Percentiles rank a stretch among this genome's conserved stretches.
phyloP scores from a whole-genome alignment of 2,329 filamentous ascomycete species.

The Stemphylium vesicarium region DNA sequence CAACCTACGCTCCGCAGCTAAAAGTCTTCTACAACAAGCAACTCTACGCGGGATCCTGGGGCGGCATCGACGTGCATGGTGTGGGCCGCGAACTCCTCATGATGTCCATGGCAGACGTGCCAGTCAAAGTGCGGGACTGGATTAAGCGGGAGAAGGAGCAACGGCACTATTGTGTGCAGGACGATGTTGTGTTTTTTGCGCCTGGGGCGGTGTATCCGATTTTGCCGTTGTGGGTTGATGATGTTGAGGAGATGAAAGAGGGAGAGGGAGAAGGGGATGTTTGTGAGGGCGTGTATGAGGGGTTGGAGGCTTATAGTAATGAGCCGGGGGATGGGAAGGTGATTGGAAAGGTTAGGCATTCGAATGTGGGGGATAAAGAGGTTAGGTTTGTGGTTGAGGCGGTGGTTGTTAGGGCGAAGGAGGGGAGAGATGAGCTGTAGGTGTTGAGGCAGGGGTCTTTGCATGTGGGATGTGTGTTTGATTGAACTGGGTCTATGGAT shows the following conservation, averaged over 20 bases:
- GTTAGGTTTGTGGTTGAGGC: conserved; percentile 43
- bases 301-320: conserved; percentile 40
- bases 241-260: conserved; percentile 13
- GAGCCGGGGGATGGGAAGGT: conserved; percentile 40
- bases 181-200: conserved; percentile 59
- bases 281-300: conserved; percentile 51
- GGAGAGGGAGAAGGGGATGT: conserved; percentile 40
- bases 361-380: conserved; percentile 31
- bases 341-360: conserved; percentile 37
- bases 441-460: too few species aligned
- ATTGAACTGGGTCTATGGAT: too few species aligned
- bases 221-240: conserved; percentile 59
- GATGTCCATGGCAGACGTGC: conserved; percentile 57
- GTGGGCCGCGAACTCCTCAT: conserved; percentile 56
- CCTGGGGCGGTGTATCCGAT: conserved; percentile 60
- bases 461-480: too few species aligned
- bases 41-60: conserved; percentile 60
- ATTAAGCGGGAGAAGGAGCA: conserved; percentile 55
- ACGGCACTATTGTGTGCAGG: conserved; percentile 49
- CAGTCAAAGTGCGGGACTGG: conserved; percentile 54
- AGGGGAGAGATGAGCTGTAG: conserved; percentile 36
- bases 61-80: conserved; percentile 60
- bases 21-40: conserved; percentile 48
- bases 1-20: conserved; percentile 39
- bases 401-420: conserved; percentile 29